Base-by-base conservation (phyloP, 306 rosid species). In the Casuarina equisetifolia region DNA sequence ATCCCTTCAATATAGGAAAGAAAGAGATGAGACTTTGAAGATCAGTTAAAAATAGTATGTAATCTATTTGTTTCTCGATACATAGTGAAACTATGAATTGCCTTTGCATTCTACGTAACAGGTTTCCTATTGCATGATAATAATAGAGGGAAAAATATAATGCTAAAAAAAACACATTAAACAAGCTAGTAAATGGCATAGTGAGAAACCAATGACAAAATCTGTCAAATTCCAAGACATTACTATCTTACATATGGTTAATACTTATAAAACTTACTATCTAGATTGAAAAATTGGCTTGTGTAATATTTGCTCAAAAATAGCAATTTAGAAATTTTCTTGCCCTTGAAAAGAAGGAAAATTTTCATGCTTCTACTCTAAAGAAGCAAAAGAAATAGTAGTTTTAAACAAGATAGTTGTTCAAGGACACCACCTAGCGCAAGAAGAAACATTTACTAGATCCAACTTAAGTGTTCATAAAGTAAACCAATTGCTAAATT, bases 1-100 rank as follows among this genome's bases (percentile, higher is more conserved):
- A 83, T 95, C 97, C 99, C 99, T 95, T 79, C 39, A 81, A 76
- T 81, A 74, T 54, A 72, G 52, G 58, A 80, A 19, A 51, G 38
- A 25, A 67, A 77, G 16, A 79, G 81, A 82, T 75, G 50, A 82
- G 70, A 75, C 51, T 17, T 49, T 19, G 76, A 72, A 51, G 79
- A 45, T 39, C 55, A 54, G n/a, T 54, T 54, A 54, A 20, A 54
- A 54, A 54, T 7, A 54, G 35, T 54, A n/a, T 0, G 25, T 54
- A 54, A 5, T n/a, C n/a, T 35, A 4, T 62, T n/a, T 13, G n/a
- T 62, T 12, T 62, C n/a, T 57, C 36, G 6, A 4, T 57, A 20
- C 63, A 57, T 57, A 57, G 63, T 57, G 36, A 20, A 57, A 57
- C 63, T 57, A 25, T 12, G 12, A 19, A 57, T 8, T 25, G 32